Evolutionary conservation across 345 rosid genomes (phyloP), one percentile per base, ranked within the genome.

Genomic region (Heritiera littoralis): DNA sequence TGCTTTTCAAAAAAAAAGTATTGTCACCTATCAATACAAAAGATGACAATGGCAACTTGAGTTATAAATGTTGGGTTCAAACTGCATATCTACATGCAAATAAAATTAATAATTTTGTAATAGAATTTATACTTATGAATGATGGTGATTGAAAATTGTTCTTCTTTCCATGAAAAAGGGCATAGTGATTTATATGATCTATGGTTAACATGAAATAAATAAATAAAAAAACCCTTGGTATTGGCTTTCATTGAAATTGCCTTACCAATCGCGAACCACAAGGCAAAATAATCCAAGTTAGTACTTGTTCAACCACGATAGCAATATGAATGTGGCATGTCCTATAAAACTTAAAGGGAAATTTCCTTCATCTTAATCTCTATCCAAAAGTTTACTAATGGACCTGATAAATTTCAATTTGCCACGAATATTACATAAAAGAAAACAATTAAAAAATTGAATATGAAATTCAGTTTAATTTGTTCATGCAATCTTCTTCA

Each of bases 301-400:
- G 75, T 72, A 72, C 75, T 69, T 69, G 18, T 13, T 23, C n/a
- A 30, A 72, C 5, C 59, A 72, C 12, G 58, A 45, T 12, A 28
- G 58, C n/a, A 69, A 69, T 32, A 8, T 52, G 23, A 9, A 17
- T 51, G 61, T 23, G 7, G 14, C 23, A 1, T 51, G 40, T 51
- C 59, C 55, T 49, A 71, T 51, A 51, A 23, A 48, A 70, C 45
- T 43, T 4, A 32, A 51, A 30, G 46, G 61, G 76, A 72, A 72
- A 72, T 72, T 72, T 72, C 76, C 76, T 52, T 52, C 76, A 18
- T 8, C 14, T 35, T 38, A 4, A 52, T 72, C 17, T 17, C 17
- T 52, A 32, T 63, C 63, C 60, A 72, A 72, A 72, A 32, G 1
- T 32, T 48, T n/a, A 46, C 38, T 23, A 20, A 45, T 20, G 56